Evolutionary conservation across 78 protist species (phyloP), one percentile per base, ranked within the genome.

Genomic region (Planoprotostelium fungivorum): DNA sequence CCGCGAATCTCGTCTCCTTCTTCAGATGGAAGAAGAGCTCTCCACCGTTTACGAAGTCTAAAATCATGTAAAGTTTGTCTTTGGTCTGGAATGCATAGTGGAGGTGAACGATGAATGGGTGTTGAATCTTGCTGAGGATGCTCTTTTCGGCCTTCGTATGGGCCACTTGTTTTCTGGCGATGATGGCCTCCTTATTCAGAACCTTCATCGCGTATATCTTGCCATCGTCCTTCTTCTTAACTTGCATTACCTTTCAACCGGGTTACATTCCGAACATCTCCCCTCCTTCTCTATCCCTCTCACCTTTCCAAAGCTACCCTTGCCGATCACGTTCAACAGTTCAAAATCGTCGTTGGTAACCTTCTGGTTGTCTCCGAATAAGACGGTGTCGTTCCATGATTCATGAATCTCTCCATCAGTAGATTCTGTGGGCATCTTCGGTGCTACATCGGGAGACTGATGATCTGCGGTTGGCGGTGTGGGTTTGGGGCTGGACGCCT

Each of bases 41-140:
- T 29, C 98, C 98, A 36, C 98, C 98, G 86, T 94, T 88, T 10
- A 94, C 89, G 88, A 87, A 97, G 86, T 94, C 96, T 34, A 97
- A 63, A 37, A 97, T 87, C 95, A 97, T 90, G 89, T 94, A 97
- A 34, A 97, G 91, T 63, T 97, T 93, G 83, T 90, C 95, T 36
- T 83, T 88, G 34, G 98, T 97, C 90, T 98, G 99, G 95, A 98
- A 98, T 0, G 98, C 97, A 86, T 94, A 97, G 86, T 96, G 94
- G n/a, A 98, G 89, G 73, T 73, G 37, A 5, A 98, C 99, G 84
- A 98, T 95, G 89, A 97, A 97, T 34, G 98, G 98, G 63, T 91
- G 94, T 51, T 93, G 90, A 87, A 97, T 95, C 63, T 87, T 51
- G 38, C 93, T 94, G 31, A 97, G 96, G 88, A 97, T 97, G 34